Evolutionary conservation across 768 basidiomycete species (phyloP), one percentile per base, ranked within the genome.

Genomic region (Tricholoma hemisulphureum): DNA sequence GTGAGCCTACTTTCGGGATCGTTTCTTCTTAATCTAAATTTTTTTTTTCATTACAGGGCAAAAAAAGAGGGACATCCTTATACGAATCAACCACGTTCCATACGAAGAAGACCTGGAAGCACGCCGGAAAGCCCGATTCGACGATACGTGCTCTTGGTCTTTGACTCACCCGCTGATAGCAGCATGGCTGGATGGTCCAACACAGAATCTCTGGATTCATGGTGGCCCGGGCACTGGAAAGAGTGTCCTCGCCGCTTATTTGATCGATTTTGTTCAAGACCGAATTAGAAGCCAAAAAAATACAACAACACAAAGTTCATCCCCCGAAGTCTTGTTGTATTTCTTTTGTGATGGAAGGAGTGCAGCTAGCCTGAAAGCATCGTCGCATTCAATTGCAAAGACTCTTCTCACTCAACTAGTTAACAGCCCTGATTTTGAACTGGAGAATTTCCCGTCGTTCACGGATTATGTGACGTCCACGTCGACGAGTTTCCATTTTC

Each of bases 191-290:
- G n/a, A 51, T 14, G 29, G 11, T 8, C 21, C 13, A 10, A 31
- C 26, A 26, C 31, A 34, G 14, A 26, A 51, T 6, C 51, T 51
- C 26, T 51, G 51, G 51, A 13, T 51, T 51, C 51, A 51, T 20
- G 51, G 51, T 34, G 51, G 51, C 6, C 51, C 51, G 13, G 51
- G 51, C 13, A 51, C 51, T n/a, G 51, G 51, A 11, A 51, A 51
- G 26, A 51, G 51, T 23, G 18, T 51, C 21, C 51, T 51, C 29
- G 29, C 51, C 2, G 51, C 51, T 28, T 51, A 51, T 28, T 18
- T 51, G 51, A 51, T 51, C 9, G 51, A 51, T 21, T 13, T 37
- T 37, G 35, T 37, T 37, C 35, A 51, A 18, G 26, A 51, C 31
- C n/a, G 26, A 51, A 23, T 32, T 13, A 20, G 21, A n/a, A 51